Base-by-base conservation (phyloP, 2,329 filamentous ascomycete genomes). In the Alternaria arbusti region DNA sequence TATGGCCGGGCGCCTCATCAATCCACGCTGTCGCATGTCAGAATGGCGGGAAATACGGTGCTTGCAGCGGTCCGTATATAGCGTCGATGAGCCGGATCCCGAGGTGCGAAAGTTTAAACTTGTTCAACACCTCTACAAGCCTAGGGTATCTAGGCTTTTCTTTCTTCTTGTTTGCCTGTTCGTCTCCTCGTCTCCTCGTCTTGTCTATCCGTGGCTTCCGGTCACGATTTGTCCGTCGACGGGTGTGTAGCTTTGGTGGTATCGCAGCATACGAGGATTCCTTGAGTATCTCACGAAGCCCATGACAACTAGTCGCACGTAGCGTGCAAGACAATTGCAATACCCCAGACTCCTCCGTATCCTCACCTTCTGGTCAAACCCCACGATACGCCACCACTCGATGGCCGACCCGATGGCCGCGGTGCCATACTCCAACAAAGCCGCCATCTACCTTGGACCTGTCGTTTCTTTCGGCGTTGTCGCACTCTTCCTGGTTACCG, bases 351-450 rank as follows among this genome's bases (percentile, higher is more conserved):
- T 17, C 11, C 9, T 11, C 43, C 22, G 43, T 28, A 43, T 22
- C 12, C 8, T 45, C 28, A 22, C 15, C 23, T 58, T 15, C 22
- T 54, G 36, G 23, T n/a, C 36, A 8, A 44, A 10, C 13, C 32
- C 15, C 23, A 17, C 32, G 15, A 23, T n/a, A 49, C 44, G 7
- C 47, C 28, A 55, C n/a, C 36, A 40, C 9, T 40, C 11, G 11
- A 64, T 66, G 67, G 50, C 63, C 12, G 52, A 47, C 28, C n/a
- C 49, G 4, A 54, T 15, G 32, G 45, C 54, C 43, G 28, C 36
- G 1, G 63, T 67, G 13, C 67, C 67, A 10, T 70, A 72, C 40
- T 71, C 72, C n/a, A 72, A 74, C 51, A 72, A 66, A 36, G 59
- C 67, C 1, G 50, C 45, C 17, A 52, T 70, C 15, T 76, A 73